These are phyloP conservation scores for Tolypocladium sp. DNA, from an alignment of 2,329 filamentous ascomycete species.

Conservation along the genomic window DNA sequence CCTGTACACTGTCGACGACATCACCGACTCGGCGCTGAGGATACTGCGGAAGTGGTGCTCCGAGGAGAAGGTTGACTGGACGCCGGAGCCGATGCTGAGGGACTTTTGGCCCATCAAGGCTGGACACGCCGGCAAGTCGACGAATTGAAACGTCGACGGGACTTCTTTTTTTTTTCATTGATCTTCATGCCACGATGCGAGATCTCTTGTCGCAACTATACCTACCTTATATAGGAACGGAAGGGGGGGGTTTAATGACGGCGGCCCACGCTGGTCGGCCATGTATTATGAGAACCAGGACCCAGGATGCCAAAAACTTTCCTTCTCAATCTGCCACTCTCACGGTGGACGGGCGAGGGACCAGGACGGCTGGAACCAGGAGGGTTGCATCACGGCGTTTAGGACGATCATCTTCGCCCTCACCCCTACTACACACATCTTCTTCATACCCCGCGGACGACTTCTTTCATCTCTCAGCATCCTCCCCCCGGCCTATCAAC, in stretches of 20 bases:
- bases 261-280: background rate
- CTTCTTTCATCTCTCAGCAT: background rate
- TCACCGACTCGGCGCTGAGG: slow-evolving; percentile 26
- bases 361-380: background rate
- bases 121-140: background rate
- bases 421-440: background rate
- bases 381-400: background rate
- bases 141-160: background rate
- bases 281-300: slow-evolving; percentile 1
- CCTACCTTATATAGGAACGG: background rate
- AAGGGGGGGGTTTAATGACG: background rate
- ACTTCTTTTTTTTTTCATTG: background rate
- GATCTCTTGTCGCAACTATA: background rate
- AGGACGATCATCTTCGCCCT: background rate
- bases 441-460: background rate
- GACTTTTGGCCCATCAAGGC: slow-evolving; percentile 11
- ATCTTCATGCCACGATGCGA: background rate
- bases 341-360: background rate
- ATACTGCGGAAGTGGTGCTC: slow-evolving; percentile 34
- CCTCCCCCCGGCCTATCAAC: background rate
- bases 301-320: background rate
- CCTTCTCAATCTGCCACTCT: background rate
- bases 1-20: slow-evolving; percentile 36
- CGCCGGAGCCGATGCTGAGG: slow-evolving; percentile 23
- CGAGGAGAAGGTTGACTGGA: slow-evolving; percentile 36